A percentile compares a stretch with the other conserved stretches of the same genome.
These are phyloP conservation scores for Penicillium arizonense DNA, from an alignment of 495 filamentous ascomycete genomes.

Conservation along the genomic window DNA sequence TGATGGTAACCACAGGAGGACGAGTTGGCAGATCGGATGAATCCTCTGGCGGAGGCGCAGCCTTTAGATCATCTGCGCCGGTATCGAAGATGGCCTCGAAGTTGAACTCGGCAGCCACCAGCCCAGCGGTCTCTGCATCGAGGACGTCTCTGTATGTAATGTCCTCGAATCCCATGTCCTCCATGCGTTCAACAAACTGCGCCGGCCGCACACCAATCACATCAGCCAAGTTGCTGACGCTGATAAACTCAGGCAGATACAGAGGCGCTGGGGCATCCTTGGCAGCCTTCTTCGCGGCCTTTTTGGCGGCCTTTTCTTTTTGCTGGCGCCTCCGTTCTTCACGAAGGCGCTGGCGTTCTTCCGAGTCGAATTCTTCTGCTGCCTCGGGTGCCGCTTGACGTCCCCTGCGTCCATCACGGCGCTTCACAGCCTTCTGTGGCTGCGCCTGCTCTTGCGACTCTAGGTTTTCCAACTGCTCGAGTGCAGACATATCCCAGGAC, in stretches of 20 bases:
- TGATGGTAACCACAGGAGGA: slow-evolving; percentile 96
- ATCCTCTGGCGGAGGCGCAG: slow-evolving; percentile 69
- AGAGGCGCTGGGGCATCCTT: slow-evolving; percentile 57
- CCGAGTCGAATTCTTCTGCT: slow-evolving; percentile 40
- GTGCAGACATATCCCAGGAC: slow-evolving; percentile 36
- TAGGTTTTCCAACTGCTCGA: slow-evolving; percentile 19
- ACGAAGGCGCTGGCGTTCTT: slow-evolving; percentile 28
- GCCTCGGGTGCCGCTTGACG: slow-evolving; percentile 27
- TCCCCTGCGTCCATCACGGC: slow-evolving; percentile 25
- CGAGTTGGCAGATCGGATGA: slow-evolving; percentile 65
- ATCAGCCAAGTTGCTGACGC: slow-evolving; percentile 77
- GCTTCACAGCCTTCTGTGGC: slow-evolving; percentile 21
- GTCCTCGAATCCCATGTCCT: slow-evolving; percentile 75
- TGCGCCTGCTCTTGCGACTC: slow-evolving; percentile 14
- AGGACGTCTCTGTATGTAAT: slow-evolving; percentile 77
- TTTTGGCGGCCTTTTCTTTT: slow-evolving; percentile 42
- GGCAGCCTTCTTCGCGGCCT: slow-evolving; percentile 30
- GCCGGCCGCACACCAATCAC: slow-evolving; percentile 70
- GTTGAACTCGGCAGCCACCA: slow-evolving; percentile 90
- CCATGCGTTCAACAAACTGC: slow-evolving; percentile 71
- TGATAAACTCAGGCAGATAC: slow-evolving; percentile 86
- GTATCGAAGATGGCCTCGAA: slow-evolving; percentile 85
- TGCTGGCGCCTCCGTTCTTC: slow-evolving; percentile 45
- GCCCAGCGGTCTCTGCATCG: slow-evolving; percentile 83
- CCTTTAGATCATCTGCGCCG: slow-evolving; percentile 66